Evolutionary conservation across 1,284 basidiomycete genomes (phyloP).

Genomic region (Pisolithus thermaeus): DNA sequence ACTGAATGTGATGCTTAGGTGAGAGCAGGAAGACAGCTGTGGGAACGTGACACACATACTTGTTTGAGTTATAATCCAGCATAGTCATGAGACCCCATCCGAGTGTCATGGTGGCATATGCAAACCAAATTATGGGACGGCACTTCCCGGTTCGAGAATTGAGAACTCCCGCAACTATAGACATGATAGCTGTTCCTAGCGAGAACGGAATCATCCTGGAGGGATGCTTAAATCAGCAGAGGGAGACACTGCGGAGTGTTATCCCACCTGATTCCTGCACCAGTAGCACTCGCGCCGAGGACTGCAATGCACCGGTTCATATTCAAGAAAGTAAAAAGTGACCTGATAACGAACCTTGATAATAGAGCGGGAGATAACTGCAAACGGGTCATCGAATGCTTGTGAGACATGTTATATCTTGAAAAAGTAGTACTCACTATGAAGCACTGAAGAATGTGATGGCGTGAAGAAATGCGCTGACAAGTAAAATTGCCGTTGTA

Average conservation of each 20-base stretch:
- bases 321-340: not conserved
- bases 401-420: conserved; percentile 5
- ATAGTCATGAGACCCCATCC: conserved; percentile 66
- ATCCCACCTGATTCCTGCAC: conserved; percentile 62
- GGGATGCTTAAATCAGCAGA: not conserved
- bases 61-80: conserved; percentile 38
- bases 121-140: conserved; percentile 56
- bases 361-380: conserved; percentile 74
- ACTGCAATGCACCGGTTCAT: conserved; percentile 33
- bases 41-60: conserved; percentile 32
- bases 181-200: conserved; percentile 52
- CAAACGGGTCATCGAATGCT: not conserved
- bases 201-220: conserved; percentile 72
- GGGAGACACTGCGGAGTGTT: not conserved
- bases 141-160: conserved; percentile 60
- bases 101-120: conserved; percentile 49
- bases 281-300: conserved; percentile 69
- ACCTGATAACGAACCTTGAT: conserved; percentile 38
- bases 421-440: conserved; percentile 17
- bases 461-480: conserved; percentile 62
- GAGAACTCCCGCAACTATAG: conserved; percentile 54
- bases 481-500: conserved; percentile 63
- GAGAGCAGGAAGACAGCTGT: not conserved
- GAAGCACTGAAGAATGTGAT: conserved; percentile 54
- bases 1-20: conserved; percentile 28